Evolutionary conservation across 768 basidiomycete genomes (phyloP).

Genomic region (Daedaleopsis sinensis): DNA sequence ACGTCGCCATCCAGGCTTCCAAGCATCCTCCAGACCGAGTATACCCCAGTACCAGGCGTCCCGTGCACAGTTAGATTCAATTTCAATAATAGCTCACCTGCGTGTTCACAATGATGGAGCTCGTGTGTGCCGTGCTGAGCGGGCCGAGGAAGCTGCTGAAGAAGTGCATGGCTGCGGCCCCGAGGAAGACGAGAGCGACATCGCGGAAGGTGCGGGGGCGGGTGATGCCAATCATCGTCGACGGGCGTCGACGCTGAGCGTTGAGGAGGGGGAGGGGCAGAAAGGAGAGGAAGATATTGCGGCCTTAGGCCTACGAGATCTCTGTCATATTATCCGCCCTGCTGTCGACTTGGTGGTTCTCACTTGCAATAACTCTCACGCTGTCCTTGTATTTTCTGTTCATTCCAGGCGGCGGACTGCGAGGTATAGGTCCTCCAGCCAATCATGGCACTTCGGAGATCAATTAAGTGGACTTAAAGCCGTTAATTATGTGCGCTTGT

Average conservation of each 20-base stretch:
- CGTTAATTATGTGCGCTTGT: too few species aligned
- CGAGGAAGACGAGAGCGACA: slow-evolving; percentile 59
- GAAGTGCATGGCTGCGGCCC: slow-evolving; percentile 58
- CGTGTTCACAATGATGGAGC: slow-evolving; percentile 38
- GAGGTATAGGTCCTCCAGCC: too few species aligned
- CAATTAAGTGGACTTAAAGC: too few species aligned
- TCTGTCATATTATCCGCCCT: slow-evolving; percentile 11
- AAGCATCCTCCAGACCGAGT: background rate
- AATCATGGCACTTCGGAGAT: too few species aligned
- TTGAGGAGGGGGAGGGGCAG: background rate
- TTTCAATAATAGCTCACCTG: slow-evolving; percentile 18
- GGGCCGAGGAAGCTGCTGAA: slow-evolving; percentile 44
- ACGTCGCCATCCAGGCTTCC: background rate
- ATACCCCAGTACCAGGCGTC: slow-evolving; percentile 5
- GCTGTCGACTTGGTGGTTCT: background rate
- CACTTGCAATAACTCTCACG: background rate
- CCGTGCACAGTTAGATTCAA: background rate
- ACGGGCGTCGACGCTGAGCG: slow-evolving; percentile 1
- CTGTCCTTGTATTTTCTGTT: too few species aligned
- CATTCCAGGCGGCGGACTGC: too few species aligned
- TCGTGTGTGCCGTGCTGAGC: slow-evolving; percentile 26
- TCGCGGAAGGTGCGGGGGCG: slow-evolving; percentile 55
- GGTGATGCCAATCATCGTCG: slow-evolving; percentile 21
- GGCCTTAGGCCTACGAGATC: slow-evolving; percentile 9
- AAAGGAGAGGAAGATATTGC: slow-evolving; percentile 7